Base-by-base conservation (phyloP, 495 filamentous ascomycete genomes). In the Hypoxylon trugodes region DNA sequence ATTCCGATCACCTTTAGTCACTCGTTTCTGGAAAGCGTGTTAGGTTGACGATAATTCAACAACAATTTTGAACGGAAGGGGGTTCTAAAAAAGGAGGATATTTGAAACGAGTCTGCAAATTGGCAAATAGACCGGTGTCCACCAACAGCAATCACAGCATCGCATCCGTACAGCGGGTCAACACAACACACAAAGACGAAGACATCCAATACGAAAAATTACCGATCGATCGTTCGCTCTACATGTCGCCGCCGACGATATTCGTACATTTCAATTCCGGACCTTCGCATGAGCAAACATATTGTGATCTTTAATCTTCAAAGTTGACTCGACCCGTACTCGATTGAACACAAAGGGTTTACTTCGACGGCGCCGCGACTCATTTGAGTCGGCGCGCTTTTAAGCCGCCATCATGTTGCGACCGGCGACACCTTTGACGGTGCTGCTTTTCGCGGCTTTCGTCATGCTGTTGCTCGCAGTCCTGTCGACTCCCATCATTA, bases 401-500 rank as follows among this genome's bases (percentile, higher is more conserved):
- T 58, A 59, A 54, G 57, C 60, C 54, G 64, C 53, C 76, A 76
- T 53, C 62, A 86, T 86, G 83, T 73, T 98, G 73, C 91, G 94
- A 65, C 95, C 95, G 47, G 95, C 95, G 69, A 98, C 95, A 33
- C 94, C 95, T 59, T 81, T 98, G 71, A 88, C 92, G 64, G 77
- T 96, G 58, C 79, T 98, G 69, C 88, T 97, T 49, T 84, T 96
- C 51, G 79, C 86, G 68, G 92, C 94, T 57, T 98, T 98, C 78
- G 87, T 79, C 45, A 81, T 97, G 25, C 81, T 98, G 16, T 77
- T 97, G 3, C 80, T 98, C 16, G 90, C 92, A n/a, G 90, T 92
- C 32, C 75, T 98, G 16, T 96, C 93, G n/a, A 93, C 93, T 0
- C 95, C 95, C 8, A 91, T 98, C 62, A 87, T 98, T 71, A 89